Evolutionary conservation across 257 asterid species (phyloP).

Genomic region (Petunia secreta): DNA sequence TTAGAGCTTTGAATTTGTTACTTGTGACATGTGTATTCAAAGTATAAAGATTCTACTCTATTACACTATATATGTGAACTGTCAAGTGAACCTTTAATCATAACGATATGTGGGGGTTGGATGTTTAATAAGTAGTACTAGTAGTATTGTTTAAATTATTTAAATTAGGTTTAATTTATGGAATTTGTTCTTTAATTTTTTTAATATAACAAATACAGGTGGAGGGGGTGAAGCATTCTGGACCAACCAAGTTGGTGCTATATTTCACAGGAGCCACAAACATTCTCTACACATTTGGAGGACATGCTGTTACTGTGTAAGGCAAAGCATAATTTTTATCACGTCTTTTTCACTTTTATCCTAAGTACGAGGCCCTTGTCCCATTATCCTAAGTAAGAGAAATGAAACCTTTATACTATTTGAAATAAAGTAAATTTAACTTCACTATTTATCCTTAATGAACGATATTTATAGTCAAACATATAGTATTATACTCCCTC

Average conservation of each 20-base stretch:
- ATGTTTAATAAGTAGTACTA: background rate
- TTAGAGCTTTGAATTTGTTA: background rate
- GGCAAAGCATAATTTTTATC: background rate
- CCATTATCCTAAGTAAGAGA: background rate
- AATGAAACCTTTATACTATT: background rate
- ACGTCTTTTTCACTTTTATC: background rate
- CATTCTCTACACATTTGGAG: constrained; percentile 63
- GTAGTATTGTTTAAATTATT: background rate
- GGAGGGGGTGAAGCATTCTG: constrained; percentile 57
- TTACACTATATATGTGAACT: background rate
- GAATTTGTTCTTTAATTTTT: background rate
- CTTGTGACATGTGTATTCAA: background rate
- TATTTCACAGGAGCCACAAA: constrained; percentile 64
- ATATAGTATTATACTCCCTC: too few species aligned
- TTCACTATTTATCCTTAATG: too few species aligned
- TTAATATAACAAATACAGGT: constrained; percentile 31
- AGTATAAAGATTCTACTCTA: background rate
- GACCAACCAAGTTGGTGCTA: constrained; percentile 50
- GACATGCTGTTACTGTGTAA: constrained; percentile 65
- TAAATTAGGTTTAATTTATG: background rate
- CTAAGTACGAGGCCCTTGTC: background rate
- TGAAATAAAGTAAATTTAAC: too few species aligned
- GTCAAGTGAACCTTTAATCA: constrained; percentile 15
- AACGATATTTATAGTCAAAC: too few species aligned
- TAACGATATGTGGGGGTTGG: constrained; percentile 3